A percentile compares a stretch with the other conserved stretches of the same genome.
These are phyloP conservation scores for Grosmannia serpens DNA, from an alignment of 2,329 filamentous ascomycete genomes.

Conservation along the genomic window DNA sequence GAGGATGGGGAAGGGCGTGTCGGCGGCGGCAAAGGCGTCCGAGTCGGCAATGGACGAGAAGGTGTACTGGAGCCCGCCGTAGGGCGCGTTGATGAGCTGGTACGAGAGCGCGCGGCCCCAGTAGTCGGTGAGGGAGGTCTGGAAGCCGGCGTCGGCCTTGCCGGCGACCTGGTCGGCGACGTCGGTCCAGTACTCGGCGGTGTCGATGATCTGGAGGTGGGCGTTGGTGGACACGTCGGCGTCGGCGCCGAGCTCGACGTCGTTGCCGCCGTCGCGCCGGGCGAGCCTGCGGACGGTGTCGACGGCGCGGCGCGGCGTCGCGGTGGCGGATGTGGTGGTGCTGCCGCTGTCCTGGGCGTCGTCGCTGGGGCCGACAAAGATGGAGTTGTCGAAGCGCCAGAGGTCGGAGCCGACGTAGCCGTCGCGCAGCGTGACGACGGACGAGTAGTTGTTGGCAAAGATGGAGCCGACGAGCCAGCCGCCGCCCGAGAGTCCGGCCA, in stretches of 20 bases:
- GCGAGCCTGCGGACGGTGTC: too few relatives aligned
- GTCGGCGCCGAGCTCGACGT: too few relatives aligned
- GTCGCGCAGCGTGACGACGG: conserved; percentile 45
- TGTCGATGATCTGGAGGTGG: conserved; percentile 15
- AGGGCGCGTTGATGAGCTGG: conserved; percentile 65
- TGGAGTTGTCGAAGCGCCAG: conserved; percentile 24
- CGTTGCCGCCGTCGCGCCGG: too few relatives aligned
- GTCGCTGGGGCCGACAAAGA: conserved; percentile 21
- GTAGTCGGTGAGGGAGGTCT: conserved; percentile 72
- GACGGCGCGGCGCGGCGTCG: background rate
- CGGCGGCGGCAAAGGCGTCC: conserved; percentile 28
- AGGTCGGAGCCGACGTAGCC: conserved; percentile 21
- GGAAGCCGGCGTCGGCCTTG: conserved; percentile 53
- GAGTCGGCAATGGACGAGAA: conserved; percentile 56
- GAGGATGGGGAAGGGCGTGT: conserved; percentile 37
- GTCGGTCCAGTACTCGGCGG: conserved; percentile 44
- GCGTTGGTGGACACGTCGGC: conserved; percentile 2
- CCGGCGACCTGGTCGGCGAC: conserved; percentile 43
- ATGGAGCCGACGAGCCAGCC: conserved; percentile 78
- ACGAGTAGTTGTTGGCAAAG: conserved; percentile 74
- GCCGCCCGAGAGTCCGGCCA: conserved; percentile 71
- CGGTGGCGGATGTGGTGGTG: background rate
- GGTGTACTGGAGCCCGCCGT: conserved; percentile 67
- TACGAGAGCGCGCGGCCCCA: conserved; percentile 81
- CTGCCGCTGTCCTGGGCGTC: conserved; percentile 13